Percentiles rank a stretch among this genome's conserved stretches.
These are phyloP conservation scores for Neurospora intermedia DNA, from an alignment of 495 filamentous ascomycete genomes.

Conservation along the genomic window DNA sequence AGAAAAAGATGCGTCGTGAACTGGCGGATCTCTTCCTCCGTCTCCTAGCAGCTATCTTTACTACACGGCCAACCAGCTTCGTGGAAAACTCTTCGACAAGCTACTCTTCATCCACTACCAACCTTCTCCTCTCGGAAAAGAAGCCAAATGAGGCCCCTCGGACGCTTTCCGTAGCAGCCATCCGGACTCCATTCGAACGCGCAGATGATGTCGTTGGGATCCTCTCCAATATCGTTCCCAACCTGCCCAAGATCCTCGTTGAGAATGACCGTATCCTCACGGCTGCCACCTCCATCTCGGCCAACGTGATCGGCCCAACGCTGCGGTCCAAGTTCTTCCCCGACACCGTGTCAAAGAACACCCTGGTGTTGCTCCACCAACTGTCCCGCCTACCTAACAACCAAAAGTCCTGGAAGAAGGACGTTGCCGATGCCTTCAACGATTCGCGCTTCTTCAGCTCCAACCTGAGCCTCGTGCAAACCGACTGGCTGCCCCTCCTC, in stretches of 20 bases:
- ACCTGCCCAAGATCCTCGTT: constrained; percentile 73
- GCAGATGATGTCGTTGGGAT: constrained; percentile 75
- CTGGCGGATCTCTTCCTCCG: constrained; percentile 81
- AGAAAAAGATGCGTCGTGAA: constrained; percentile 86
- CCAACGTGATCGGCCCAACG: constrained; percentile 69
- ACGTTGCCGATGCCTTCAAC: constrained; percentile 83
- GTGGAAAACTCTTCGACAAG: constrained; percentile 20
- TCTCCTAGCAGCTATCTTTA: constrained; percentile 82
- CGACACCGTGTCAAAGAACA: constrained; percentile 63
- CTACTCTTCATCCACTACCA: constrained; percentile 16
- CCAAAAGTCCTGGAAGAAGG: constrained; percentile 88
- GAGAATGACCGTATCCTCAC: constrained; percentile 74
- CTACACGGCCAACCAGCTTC: constrained; percentile 65
- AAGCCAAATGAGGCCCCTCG: constrained; percentile 3
- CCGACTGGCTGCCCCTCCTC: constrained; percentile 71
- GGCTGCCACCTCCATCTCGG: constrained; percentile 68
- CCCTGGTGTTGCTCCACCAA: constrained; percentile 64
- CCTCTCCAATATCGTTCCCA: constrained; percentile 65
- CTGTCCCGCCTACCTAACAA: constrained; percentile 65
- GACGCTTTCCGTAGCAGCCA: constrained; percentile 9
- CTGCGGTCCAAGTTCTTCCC: constrained; percentile 83
- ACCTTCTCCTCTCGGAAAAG: constrained; percentile 16
- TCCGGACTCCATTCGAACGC: constrained; percentile 24
- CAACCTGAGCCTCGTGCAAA: constrained; percentile 51
- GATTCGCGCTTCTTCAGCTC: constrained; percentile 73